A percentile compares a stretch with the other conserved stretches of the same genome.
These are phyloP conservation scores for Aspergillus pseudoglaucus DNA, from an alignment of 2,329 filamentous ascomycete genomes.

Conservation along the genomic window DNA sequence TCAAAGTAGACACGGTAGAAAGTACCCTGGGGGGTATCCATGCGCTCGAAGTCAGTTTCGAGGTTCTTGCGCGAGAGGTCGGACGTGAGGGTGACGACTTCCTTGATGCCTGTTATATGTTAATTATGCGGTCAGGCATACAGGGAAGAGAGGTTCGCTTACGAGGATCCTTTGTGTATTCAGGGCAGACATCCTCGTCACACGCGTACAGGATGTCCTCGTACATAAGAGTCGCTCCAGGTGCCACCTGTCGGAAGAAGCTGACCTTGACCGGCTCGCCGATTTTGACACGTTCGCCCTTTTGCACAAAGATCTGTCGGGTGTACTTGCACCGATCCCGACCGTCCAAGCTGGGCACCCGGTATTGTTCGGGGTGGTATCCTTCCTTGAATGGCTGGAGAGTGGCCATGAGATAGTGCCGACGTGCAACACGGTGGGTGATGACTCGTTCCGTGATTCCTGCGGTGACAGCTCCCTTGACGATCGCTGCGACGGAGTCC, in stretches of 20 bases:
- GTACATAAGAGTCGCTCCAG: constrained; percentile 97
- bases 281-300: constrained; percentile 98
- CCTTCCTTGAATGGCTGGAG: constrained; percentile 98
- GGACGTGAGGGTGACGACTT: constrained; percentile 94
- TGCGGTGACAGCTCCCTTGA: constrained; percentile 95
- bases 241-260: constrained; percentile 96
- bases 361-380: constrained; percentile 96
- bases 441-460: constrained; percentile 96
- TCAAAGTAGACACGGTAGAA: constrained; percentile 73
- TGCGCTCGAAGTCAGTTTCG: constrained; percentile 97
- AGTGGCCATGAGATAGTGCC: constrained; percentile 98
- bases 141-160: constrained; percentile 46
- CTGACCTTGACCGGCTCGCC: constrained; percentile 98
- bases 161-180: constrained; percentile 99
- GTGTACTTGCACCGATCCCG: constrained; percentile 99
- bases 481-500: constrained; percentile 97
- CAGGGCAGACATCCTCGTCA: constrained; percentile 94
- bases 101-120: constrained; percentile 74
- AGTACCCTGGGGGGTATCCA: constrained; percentile 96
- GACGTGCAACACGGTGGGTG: constrained; percentile 91
- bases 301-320: constrained; percentile 95
- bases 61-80: constrained; percentile 97
- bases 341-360: constrained; percentile 90
- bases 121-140: constrained; percentile 5
- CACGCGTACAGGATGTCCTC: constrained; percentile 97